Conservation (phyloP, 75 land plant species). For the Selaginella tamariscina region DNA sequence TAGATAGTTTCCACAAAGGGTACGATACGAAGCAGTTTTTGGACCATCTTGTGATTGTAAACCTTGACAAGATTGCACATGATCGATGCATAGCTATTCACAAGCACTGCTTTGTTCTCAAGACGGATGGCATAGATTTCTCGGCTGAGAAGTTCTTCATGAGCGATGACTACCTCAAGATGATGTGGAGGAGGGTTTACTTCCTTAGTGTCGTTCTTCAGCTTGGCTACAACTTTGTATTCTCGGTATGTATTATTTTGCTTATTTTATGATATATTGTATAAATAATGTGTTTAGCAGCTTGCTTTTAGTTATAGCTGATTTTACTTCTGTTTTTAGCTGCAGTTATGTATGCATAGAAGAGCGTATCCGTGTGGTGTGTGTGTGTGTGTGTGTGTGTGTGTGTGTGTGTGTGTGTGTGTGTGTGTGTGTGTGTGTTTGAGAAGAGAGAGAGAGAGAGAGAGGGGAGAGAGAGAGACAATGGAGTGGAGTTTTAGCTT, state of each 20-base stretch:
- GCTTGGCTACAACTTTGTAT: constrained; percentile 57
- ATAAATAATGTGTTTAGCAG: no score
- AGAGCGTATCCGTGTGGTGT: no score
- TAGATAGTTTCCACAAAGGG: constrained; percentile 48
- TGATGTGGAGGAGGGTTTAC: constrained; percentile 83
- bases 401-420: no score
- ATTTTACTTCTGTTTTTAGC: no score
- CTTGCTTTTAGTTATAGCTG: no score
- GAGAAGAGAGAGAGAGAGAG: no score
- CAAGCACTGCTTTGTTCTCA: constrained; percentile 40
- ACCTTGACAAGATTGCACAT: constrained; percentile 50
- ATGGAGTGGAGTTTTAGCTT: no score
- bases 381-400: no score
- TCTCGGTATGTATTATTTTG: constrained; percentile 51
- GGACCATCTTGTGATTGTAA: constrained; percentile 44
- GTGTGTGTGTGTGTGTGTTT: no score
- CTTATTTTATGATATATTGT: no score
- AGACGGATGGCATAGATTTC: constrained; percentile 46
- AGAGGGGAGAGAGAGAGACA: no score
- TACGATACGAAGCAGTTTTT: constrained; percentile 35
- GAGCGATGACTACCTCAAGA: constrained; percentile 55
- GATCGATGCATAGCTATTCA: constrained; percentile 36
- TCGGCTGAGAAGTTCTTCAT: constrained; percentile 45
- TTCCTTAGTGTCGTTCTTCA: constrained; percentile 49
- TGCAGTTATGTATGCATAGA: no score